phyloP scores from a whole-genome alignment of 495 filamentous ascomycete species.

The Barbatosphaeria neglecta region DNA sequence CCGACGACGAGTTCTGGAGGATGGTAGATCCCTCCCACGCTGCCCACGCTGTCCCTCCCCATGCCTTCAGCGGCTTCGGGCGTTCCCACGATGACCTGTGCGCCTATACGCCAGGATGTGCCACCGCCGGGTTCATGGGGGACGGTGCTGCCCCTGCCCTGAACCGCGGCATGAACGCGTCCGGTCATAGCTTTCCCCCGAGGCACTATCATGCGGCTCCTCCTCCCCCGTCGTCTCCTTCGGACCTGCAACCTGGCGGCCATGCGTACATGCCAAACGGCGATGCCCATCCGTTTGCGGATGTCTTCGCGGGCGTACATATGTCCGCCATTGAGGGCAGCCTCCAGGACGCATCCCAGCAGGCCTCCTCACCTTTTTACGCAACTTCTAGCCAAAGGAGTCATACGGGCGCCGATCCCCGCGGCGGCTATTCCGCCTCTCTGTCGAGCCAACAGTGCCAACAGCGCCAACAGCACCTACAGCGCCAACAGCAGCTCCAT shows the following conservation, averaged over 20 bases:
- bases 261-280: background rate
- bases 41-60: background rate
- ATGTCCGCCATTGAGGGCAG: background rate
- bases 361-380: background rate
- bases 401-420: background rate
- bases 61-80: background rate
- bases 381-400: background rate
- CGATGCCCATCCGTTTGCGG: background rate
- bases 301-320: background rate
- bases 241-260: background rate
- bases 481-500: conserved; percentile 4
- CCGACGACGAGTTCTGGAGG: background rate
- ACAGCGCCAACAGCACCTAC: too few relatives aligned
- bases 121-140: background rate
- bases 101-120: background rate
- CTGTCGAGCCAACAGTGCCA: background rate
- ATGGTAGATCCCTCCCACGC: background rate
- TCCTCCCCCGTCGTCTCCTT: too few relatives aligned
- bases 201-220: background rate
- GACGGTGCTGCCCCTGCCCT: background rate
- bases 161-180: background rate
- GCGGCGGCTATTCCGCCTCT: background rate
- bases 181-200: background rate
- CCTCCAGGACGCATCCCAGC: background rate
- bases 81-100: background rate